Evolutionary conservation across 208 protist genomes (phyloP), one percentile per base, ranked within the genome.

Genomic region (Wallacemonas collosoma): DNA sequence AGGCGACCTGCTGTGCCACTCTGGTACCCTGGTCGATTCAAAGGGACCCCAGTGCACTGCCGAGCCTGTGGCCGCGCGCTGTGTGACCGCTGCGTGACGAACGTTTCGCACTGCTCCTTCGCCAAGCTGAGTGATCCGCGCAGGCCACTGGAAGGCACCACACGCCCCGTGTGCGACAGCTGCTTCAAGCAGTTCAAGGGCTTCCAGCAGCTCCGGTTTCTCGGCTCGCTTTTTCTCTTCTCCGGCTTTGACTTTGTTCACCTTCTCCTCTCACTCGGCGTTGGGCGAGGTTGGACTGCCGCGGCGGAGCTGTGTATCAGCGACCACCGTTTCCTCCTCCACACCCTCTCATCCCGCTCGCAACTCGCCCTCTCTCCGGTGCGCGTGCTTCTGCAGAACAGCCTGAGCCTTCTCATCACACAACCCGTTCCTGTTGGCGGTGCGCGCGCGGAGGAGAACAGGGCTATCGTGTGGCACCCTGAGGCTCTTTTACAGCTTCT

Each of bases 281-380:
- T 94, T 4, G 91, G 82, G 45, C 69, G 62, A 57, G 79, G 89
- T 72, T 94, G 89, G 87, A 79, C 74, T 2, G 71, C 83, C n/a
- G 86, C 86, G 14, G 86, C 89, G 7, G 86, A 94, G 79, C 68
- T 94, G 64, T 92, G 86, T 79, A 81, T 94, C 61, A 88, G 82
- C 67, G 86, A 91, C 72, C 86, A 90, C 63, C 80, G 89, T 38
- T 76, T 86, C 17, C 76, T 86, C 35, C 77, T 94, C 35, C 85
- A 94, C 78, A 79, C 26, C 68, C 69, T 53, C 82, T 89, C 26
- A 68, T 83, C 60, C 73, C 73, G 8, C 41, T 6, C 60, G 3
- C 7, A 44, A n/a, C 17, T 50, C n/a, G 60, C 39, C 5, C 40
- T 65, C 8, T 51, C 60, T 3, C 83, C 81, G 8, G 81, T 85